Percentiles rank a stretch among this genome's conserved stretches.
Conservation (phyloP, 2,329 filamentous ascomycete species). For the Fusarium lateritium region DNA sequence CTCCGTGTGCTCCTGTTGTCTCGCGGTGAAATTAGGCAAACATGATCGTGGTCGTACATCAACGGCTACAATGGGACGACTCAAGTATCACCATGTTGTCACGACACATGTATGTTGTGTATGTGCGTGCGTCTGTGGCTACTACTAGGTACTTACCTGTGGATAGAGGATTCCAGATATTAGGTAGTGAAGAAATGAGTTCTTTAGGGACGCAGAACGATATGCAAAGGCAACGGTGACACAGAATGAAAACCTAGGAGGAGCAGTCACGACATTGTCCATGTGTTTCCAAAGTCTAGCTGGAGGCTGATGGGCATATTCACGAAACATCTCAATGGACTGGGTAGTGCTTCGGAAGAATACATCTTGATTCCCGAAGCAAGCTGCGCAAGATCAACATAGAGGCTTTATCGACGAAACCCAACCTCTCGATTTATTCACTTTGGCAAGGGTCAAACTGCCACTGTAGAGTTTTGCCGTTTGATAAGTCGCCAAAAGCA, state of each 20-base stretch:
- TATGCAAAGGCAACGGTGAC: background rate
- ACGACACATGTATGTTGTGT: slow-evolving; percentile 33
- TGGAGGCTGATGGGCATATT: background rate
- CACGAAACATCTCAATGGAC: background rate
- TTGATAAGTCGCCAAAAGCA: no score
- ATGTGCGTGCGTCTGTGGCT: slow-evolving; percentile 9
- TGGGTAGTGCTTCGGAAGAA: background rate
- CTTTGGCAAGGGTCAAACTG: no score
- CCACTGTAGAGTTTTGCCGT: no score
- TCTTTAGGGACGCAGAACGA: background rate
- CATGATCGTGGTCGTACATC: slow-evolving; percentile 44
- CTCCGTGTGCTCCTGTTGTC: slow-evolving; percentile 28
- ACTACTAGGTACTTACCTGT: background rate
- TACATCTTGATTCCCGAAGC: background rate
- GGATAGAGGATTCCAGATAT: background rate
- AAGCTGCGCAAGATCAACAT: background rate
- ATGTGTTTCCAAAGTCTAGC: background rate
- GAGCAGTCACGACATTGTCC: background rate
- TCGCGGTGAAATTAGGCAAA: slow-evolving; percentile 48
- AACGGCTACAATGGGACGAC: slow-evolving; percentile 45
- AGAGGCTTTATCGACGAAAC: background rate
- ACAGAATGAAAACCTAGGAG: background rate
- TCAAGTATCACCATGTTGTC: slow-evolving; percentile 40
- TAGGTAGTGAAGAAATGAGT: background rate
- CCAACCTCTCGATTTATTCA: background rate